A percentile compares a stretch with the other conserved stretches of the same genome.
These are phyloP conservation scores for Penicillium argentinense DNA, from an alignment of 495 filamentous ascomycete species.

Conservation along the genomic window DNA sequence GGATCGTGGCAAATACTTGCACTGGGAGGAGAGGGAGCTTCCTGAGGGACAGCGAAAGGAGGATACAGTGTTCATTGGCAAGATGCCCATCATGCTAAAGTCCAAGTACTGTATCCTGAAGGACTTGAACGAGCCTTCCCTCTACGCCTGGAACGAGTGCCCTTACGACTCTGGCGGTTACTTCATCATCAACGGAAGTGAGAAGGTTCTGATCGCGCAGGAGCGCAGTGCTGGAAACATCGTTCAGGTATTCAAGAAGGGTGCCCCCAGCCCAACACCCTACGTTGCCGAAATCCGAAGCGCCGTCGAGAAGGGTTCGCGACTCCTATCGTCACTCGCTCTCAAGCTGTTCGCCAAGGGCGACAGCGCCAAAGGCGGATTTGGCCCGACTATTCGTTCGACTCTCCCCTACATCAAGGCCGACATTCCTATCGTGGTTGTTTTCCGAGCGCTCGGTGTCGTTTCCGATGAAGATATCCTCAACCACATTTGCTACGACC, in stretches of 20 bases:
- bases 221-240: constrained; percentile 97
- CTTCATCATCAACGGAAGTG: constrained; percentile 99
- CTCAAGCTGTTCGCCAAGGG: constrained; percentile 86
- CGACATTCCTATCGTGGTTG: constrained; percentile 89
- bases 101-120: constrained; percentile 88
- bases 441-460: constrained; percentile 92
- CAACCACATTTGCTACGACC: constrained; percentile 95
- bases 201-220: constrained; percentile 98
- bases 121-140: constrained; percentile 71
- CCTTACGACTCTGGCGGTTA: constrained; percentile 98
- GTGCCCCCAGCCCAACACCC: constrained; percentile 78
- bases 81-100: constrained; percentile 96
- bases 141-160: constrained; percentile 89
- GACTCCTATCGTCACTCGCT: constrained; percentile 85
- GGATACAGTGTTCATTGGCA: constrained; percentile 79
- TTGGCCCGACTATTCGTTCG: constrained; percentile 84
- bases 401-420: constrained; percentile 90
- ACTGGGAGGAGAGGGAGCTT: constrained; percentile 53
- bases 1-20: constrained; percentile 43
- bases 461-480: constrained; percentile 98
- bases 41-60: constrained; percentile 64
- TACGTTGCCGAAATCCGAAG: constrained; percentile 95
- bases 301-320: constrained; percentile 91
- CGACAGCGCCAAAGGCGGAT: constrained; percentile 69
- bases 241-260: constrained; percentile 98